Percentiles rank a stretch among this genome's conserved stretches.
Evolutionary conservation across 2,329 filamentous ascomycete species (phyloP).

Genomic region (Aspergillus aculeatus): DNA sequence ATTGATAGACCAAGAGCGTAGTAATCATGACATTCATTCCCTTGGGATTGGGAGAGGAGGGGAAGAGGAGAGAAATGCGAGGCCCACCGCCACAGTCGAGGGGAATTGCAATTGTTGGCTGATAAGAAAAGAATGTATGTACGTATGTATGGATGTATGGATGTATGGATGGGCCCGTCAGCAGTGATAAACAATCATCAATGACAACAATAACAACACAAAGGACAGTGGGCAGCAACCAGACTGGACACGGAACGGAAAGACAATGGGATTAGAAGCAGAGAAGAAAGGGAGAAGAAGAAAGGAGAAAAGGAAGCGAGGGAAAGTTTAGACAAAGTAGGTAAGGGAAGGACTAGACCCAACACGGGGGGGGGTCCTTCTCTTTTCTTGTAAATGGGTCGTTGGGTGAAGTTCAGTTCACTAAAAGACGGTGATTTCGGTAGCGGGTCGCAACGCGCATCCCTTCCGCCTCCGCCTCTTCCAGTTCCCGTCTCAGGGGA

Average conservation of each 20-base stretch:
- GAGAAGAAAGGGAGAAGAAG: constrained; percentile 1
- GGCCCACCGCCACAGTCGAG: not conserved
- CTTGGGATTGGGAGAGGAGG: not conserved
- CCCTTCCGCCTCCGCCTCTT: constrained; percentile 9
- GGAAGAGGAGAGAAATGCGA: not conserved
- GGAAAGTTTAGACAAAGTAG: constrained; percentile 2
- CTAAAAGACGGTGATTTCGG: constrained; percentile 4
- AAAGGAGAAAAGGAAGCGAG: not conserved
- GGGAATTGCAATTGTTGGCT: not conserved
- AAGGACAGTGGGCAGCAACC: not conserved
- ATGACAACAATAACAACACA: not conserved
- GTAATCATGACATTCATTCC: constrained; percentile 17
- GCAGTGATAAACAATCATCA: not conserved
- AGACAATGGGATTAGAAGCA: constrained; percentile 3
- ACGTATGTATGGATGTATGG: not conserved
- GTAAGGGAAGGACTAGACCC: constrained; percentile 1
- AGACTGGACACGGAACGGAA: not conserved
- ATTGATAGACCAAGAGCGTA: constrained; percentile 2
- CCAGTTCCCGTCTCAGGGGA: not conserved
- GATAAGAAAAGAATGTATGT: constrained; percentile 1
- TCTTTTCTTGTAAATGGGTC: not conserved
- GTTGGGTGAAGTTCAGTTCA: constrained; percentile 3
- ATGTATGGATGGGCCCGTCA: not conserved
- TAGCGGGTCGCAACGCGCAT: constrained; percentile 17
- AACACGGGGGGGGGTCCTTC: not conserved